Evolutionary conservation across 75 land plant species (phyloP).

Genomic region (Isoetes taiwanensis): DNA sequence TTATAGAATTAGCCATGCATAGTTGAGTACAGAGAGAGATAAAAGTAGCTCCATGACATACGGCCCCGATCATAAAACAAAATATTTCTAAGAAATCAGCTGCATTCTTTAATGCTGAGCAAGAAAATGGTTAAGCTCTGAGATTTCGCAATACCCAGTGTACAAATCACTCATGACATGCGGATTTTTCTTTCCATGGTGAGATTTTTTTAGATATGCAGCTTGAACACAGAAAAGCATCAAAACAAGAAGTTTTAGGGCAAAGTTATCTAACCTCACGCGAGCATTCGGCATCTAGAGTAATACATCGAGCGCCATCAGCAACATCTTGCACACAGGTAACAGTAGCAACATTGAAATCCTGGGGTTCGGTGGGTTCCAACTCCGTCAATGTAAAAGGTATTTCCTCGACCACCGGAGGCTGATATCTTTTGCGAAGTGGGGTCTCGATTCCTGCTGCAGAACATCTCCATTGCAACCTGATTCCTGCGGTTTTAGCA

Average conservation of each 20-base stretch:
- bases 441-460: too few relatives aligned
- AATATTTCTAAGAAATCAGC: background rate
- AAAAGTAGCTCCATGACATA: background rate
- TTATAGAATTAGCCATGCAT: background rate
- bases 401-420: background rate
- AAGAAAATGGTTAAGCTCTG: too few relatives aligned
- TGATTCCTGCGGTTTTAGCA: too few relatives aligned
- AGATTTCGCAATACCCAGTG: too few relatives aligned
- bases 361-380: constrained; percentile 5
- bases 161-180: too few relatives aligned
- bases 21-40: background rate
- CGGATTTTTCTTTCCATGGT: too few relatives aligned
- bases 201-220: too few relatives aligned
- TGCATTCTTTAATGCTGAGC: background rate
- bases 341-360: constrained; percentile 19
- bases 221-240: background rate
- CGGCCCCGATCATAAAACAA: background rate
- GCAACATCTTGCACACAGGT: constrained; percentile 14
- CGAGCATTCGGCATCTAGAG: constrained; percentile 25
- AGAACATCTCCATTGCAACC: too few relatives aligned
- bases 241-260: background rate
- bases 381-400: constrained; percentile 8
- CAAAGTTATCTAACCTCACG: constrained; percentile 25
- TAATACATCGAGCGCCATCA: constrained; percentile 24
- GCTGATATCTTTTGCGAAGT: too few relatives aligned